Evolutionary conservation across 2,329 filamentous ascomycete genomes (phyloP).

Genomic region (Hypoxylon sp.): DNA sequence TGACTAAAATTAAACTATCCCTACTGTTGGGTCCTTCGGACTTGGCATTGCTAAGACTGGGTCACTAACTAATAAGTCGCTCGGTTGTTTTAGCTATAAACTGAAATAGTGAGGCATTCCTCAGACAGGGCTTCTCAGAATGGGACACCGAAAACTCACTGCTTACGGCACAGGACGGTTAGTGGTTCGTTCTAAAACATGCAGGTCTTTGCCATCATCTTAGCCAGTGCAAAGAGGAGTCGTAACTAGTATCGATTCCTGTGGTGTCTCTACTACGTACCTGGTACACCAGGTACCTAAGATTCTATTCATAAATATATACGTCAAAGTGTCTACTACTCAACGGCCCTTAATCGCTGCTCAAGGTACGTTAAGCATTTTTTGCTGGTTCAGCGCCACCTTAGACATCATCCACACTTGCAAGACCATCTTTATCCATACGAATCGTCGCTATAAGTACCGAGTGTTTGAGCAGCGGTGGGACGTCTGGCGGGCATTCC

Average conservation of each 20-base stretch:
- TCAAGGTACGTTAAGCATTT: conserved; percentile 53
- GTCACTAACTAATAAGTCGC: conserved; percentile 13
- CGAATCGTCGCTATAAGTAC: conserved; percentile 47
- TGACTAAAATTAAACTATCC: conserved; percentile 17
- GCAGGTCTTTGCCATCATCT: neutral
- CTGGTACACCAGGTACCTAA: too few relatives aligned
- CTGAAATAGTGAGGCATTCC: conserved; percentile 1
- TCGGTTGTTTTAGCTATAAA: neutral
- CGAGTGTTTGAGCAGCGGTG: conserved; percentile 49
- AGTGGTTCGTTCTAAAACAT: neutral
- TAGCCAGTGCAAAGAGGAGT: neutral
- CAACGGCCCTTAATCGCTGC: conserved; percentile 56
- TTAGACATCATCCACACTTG: conserved; percentile 49
- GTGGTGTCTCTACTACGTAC: neutral
- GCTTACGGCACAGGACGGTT: neutral
- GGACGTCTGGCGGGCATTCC: conserved; percentile 49
- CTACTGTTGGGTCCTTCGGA: conserved; percentile 9
- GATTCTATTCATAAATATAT: neutral
- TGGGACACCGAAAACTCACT: neutral
- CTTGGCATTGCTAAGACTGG: conserved; percentile 20
- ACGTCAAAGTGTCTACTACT: conserved; percentile 43
- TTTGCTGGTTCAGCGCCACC: conserved; percentile 49
- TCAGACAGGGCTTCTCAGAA: neutral
- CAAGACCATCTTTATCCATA: conserved; percentile 56
- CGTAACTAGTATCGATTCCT: neutral